Percentiles rank a stretch among this genome's conserved stretches.
phyloP scores from a whole-genome alignment of 345 rosid genomes.

The Gossypium rotundifolium region DNA sequence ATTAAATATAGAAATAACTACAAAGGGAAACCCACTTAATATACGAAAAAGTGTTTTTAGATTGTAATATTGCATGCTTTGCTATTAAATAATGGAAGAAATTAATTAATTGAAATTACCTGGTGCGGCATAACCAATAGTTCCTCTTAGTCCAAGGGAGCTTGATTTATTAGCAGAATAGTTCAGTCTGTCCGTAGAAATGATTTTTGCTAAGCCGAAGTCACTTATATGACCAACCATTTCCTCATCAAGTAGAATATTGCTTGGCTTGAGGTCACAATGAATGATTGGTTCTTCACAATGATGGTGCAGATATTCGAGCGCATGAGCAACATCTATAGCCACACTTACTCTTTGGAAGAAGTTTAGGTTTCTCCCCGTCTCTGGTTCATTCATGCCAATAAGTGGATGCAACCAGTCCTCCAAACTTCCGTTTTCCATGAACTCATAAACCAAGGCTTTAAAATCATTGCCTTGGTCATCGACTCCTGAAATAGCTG shows the following conservation, averaged over 20 bases:
- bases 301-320: constrained; percentile 21
- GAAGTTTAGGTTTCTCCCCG: background rate
- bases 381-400: background rate
- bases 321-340: constrained; percentile 11
- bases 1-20: background rate
- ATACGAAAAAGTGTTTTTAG: background rate
- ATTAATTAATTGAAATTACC: constrained; percentile 15
- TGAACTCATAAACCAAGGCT: constrained; percentile 12
- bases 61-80: too few relatives aligned
- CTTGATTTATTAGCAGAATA: background rate
- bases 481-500: constrained; percentile 11
- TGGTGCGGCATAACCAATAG: constrained; percentile 25
- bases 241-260: constrained; percentile 10
- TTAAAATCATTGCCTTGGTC: constrained; percentile 8
- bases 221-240: constrained; percentile 12
- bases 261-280: constrained; percentile 23
- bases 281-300: constrained; percentile 13
- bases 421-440: constrained; percentile 15
- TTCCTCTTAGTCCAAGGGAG: constrained; percentile 14
- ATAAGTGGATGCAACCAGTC: constrained; percentile 8
- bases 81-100: background rate
- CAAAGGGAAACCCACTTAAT: background rate
- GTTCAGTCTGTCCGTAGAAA: background rate
- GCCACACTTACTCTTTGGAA: background rate
- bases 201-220: constrained; percentile 7